Conservation (phyloP, 768 basidiomycete genomes). For the Tricholoma sp. region DNA sequence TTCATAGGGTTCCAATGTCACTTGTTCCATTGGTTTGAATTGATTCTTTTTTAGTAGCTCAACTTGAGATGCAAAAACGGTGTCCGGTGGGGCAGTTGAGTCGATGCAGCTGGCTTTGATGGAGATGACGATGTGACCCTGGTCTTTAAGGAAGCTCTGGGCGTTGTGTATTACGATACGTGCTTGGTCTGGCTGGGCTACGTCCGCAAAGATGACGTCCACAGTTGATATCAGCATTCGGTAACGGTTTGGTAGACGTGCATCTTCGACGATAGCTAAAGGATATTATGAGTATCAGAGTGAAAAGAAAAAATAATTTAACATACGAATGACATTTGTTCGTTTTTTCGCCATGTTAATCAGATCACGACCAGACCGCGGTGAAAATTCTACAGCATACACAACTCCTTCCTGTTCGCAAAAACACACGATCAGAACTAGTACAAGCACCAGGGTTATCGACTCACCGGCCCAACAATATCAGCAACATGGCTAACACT, state of each 20-base stretch:
- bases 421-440: slow-evolving; percentile 5
- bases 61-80: slow-evolving; percentile 86
- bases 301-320: background rate
- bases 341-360: slow-evolving; percentile 99
- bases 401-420: slow-evolving; percentile 79
- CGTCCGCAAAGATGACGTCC: slow-evolving; percentile 97
- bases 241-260: slow-evolving; percentile 94
- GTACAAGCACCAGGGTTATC: slow-evolving; percentile 1
- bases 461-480: slow-evolving; percentile 88
- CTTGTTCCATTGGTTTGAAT: slow-evolving; percentile 94
- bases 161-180: slow-evolving; percentile 94
- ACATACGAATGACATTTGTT: slow-evolving; percentile 96
- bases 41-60: slow-evolving; percentile 68
- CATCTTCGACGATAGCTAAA: slow-evolving; percentile 93
- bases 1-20: slow-evolving; percentile 92
- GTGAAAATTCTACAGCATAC: slow-evolving; percentile 98
- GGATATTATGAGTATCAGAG: background rate
- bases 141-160: slow-evolving; percentile 92
- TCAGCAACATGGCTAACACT: slow-evolving; percentile 99
- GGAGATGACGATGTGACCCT: slow-evolving; percentile 89
- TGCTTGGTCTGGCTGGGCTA: slow-evolving; percentile 98
- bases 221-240: slow-evolving; percentile 94
- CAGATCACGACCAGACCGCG: slow-evolving; percentile 92
- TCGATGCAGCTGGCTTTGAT: slow-evolving; percentile 99
- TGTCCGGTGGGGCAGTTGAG: slow-evolving; percentile 87